A percentile compares a stretch with the other conserved stretches of the same genome.
phyloP scores from a whole-genome alignment of 116 monocot species.

The Zostera marina region DNA sequence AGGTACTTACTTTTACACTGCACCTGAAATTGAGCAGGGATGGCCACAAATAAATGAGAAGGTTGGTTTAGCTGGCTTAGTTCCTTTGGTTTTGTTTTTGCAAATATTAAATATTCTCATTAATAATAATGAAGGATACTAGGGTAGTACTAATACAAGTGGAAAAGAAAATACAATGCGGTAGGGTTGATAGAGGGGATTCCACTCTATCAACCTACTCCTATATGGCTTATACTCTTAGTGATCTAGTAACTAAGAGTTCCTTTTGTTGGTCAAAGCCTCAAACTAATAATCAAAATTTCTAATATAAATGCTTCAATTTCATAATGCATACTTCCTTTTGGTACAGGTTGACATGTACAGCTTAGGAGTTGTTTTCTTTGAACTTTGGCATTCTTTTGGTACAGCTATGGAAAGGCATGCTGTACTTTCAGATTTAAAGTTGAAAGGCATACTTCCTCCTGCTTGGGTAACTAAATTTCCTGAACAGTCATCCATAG shows the following conservation, averaged over 20 bases:
- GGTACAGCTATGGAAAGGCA: constrained; percentile 85
- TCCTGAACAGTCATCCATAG: constrained; percentile 44
- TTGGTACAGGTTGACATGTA: constrained; percentile 86
- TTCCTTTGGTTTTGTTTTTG: too few species aligned
- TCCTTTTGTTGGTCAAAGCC: not conserved
- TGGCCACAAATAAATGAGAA: constrained; percentile 98
- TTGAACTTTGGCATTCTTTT: constrained; percentile 98
- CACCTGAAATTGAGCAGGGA: constrained; percentile 89
- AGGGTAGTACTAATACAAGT: too few species aligned
- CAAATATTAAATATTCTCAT: too few species aligned
- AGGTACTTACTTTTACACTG: constrained; percentile 93
- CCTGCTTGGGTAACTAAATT: constrained; percentile 48
- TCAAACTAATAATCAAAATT: not conserved
- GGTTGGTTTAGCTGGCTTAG: too few species aligned
- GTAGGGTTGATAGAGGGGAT: too few species aligned
- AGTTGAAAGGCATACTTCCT: constrained; percentile 57
- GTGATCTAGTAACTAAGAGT: too few species aligned
- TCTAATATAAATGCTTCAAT: not conserved
- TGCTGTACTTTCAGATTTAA: constrained; percentile 78
- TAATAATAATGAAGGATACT: too few species aligned
- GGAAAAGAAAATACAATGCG: too few species aligned
- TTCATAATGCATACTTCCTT: constrained; percentile 1
- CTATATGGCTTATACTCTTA: too few species aligned
- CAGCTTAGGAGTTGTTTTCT: constrained; percentile 93
- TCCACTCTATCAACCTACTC: too few species aligned